Conservation (phyloP, 495 filamentous ascomycete genomes). For the Podospora didyma region DNA sequence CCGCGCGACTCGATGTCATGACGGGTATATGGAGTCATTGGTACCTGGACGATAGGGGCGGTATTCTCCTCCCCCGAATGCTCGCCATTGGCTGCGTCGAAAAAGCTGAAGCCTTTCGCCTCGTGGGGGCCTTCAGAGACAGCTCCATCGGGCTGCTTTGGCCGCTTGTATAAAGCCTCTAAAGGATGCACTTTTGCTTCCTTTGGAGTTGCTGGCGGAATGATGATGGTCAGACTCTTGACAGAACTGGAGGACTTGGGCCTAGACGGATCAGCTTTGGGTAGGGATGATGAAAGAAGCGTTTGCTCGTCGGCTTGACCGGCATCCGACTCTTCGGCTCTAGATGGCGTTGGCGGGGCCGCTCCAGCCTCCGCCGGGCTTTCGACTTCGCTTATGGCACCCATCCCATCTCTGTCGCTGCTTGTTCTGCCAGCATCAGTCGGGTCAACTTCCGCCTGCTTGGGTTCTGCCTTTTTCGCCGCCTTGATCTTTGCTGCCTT, state of each 20-base stretch:
- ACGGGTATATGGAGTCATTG: slow-evolving; percentile 76
- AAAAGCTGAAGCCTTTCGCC: slow-evolving; percentile 46
- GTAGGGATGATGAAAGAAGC: slow-evolving; percentile 11
- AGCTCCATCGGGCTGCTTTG: slow-evolving; percentile 35
- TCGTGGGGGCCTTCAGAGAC: slow-evolving; percentile 19
- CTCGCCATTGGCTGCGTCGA: slow-evolving; percentile 40
- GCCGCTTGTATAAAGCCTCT: slow-evolving; percentile 83
- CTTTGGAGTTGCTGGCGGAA: slow-evolving; percentile 38
- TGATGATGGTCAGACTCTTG: slow-evolving; percentile 47
- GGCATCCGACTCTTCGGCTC: not conserved
- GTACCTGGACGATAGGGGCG: slow-evolving; percentile 36
- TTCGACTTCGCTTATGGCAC: slow-evolving; percentile 24
- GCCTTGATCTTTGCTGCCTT: slow-evolving; percentile 7
- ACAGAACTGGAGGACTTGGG: slow-evolving; percentile 41
- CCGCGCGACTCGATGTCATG: slow-evolving; percentile 70
- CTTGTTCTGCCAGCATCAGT: not conserved
- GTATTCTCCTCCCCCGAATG: slow-evolving; percentile 36
- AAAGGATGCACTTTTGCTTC: slow-evolving; percentile 68
- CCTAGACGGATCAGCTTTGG: slow-evolving; percentile 18
- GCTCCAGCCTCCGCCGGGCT: slow-evolving; percentile 20
- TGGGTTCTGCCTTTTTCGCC: not conserved
- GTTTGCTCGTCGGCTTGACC: not conserved
- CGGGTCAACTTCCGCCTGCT: not conserved
- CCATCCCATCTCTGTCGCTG: not conserved
- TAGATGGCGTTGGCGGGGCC: not conserved